phyloP scores from a whole-genome alignment of 192 early-diverging fungal species.

The Podila horticola region DNA sequence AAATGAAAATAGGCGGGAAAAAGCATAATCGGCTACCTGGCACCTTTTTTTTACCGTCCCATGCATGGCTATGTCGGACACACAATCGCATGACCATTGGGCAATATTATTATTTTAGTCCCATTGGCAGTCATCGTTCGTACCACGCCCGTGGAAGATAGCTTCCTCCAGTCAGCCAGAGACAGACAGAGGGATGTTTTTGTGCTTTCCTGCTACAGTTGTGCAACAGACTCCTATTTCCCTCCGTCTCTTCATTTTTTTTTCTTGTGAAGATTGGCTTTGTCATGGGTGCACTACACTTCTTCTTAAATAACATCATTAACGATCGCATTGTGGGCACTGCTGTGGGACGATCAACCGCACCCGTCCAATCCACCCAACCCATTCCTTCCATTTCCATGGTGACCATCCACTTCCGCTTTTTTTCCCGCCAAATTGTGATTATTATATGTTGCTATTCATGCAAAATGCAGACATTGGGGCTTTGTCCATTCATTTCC shows the following conservation, averaged over 20 bases:
- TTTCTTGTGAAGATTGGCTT: background rate
- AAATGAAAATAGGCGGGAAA: constrained; percentile 4
- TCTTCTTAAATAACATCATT: too few species aligned
- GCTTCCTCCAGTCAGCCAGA: too few species aligned
- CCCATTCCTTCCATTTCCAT: background rate
- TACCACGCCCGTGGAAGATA: too few species aligned
- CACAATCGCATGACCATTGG: background rate
- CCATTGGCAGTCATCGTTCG: too few species aligned
- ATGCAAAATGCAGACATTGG: too few species aligned
- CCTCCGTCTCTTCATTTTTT: background rate
- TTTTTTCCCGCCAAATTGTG: constrained; percentile 1
- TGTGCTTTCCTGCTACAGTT: background rate
- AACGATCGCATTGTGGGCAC: too few species aligned
- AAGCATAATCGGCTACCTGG: background rate
- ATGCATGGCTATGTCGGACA: too few species aligned
- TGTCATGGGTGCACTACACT: background rate
- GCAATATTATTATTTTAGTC: background rate
- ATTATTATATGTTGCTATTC: too few species aligned
- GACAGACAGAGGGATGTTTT: background rate
- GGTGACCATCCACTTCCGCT: too few species aligned
- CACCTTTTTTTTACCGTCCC: too few species aligned
- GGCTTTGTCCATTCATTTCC: too few species aligned
- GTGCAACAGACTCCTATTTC: background rate
- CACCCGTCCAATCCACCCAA: background rate
- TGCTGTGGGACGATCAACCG: background rate